Evolutionary conservation across 345 rosid genomes (phyloP).

Genomic region (Euclidium syriacum): DNA sequence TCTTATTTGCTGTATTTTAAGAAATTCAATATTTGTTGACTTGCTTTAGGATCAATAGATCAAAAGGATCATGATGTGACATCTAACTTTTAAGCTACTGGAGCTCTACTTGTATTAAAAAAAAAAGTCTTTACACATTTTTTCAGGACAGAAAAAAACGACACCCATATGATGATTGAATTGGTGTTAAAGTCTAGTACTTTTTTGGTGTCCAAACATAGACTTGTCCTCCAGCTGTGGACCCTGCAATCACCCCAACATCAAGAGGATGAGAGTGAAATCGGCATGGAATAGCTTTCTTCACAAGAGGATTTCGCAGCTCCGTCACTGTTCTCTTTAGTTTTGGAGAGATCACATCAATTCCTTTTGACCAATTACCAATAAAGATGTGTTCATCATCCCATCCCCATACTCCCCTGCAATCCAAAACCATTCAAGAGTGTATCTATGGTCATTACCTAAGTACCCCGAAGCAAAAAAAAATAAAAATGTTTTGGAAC

Average conservation of each 20-base stretch:
- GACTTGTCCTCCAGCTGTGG: conserved; percentile 66
- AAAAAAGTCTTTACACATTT: no score
- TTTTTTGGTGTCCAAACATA: conserved; percentile 51
- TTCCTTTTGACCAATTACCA: conserved; percentile 52
- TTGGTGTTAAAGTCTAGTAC: background rate
- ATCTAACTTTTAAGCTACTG: no score
- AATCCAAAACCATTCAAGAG: background rate
- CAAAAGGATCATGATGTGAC: no score
- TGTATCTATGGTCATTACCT: background rate
- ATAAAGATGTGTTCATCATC: conserved; percentile 66
- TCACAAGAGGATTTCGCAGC: conserved; percentile 37
- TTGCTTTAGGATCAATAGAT: no score
- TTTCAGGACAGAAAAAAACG: no score
- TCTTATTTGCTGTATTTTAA: no score
- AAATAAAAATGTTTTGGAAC: background rate
- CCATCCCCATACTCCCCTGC: conserved; percentile 93
- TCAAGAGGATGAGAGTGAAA: conserved; percentile 60
- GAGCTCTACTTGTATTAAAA: no score
- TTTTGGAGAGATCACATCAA: conserved; percentile 56
- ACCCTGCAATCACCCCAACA: conserved; percentile 67
- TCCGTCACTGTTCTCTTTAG: conserved; percentile 33
- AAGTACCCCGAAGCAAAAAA: no score
- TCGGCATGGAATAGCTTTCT: conserved; percentile 66
- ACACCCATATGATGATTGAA: no score
- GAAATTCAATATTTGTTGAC: no score